Base-by-base conservation (phyloP, 2,329 filamentous ascomycete species). In the Fusarium haematococcum region DNA sequence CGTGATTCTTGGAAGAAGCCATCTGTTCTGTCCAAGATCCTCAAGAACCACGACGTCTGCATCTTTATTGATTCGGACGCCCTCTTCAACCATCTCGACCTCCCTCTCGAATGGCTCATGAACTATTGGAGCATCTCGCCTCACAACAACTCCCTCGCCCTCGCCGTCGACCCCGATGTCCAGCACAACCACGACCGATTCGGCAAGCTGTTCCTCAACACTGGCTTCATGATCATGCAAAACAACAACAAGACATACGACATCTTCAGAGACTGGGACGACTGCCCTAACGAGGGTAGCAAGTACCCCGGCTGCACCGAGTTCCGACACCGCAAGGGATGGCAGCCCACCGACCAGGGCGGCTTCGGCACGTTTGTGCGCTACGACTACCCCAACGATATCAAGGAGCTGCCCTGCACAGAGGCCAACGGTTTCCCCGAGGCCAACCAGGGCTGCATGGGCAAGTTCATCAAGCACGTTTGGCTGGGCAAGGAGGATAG, bases 181-280 rank as follows among this genome's bases (percentile, higher is more conserved):
- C 77, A 83, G 33, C 76, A 77, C 75, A 86, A 86, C 79, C 78
- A 80, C 65, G 85, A 86, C 76, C 78, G 80, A 72, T 82, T 80
- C 23, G 81, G 80, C 68, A 83, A 82, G 65, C 73, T 81, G 72
- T 86, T 84, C 83, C 82, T 85, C 75, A 89, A 89, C 80, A 87
- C 87, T 1, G 87, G 87, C 18, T 88, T 89, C 81, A 88, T 89
- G 78, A 80, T 89, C 45, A 84, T 87, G 5, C 87, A 89, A 79
- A 87, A 88, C 78, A 86, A 86, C 73, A 77, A 82, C 14, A 84
- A 83, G 71, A 87, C 86, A 1, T 84, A 84, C 72, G 81, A 85
- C 30, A 86, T 89, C 43, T 80, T 89, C 43, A 83, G 85, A 65
- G 86, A 85, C 45, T 89, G 87, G 87, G 81, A 82, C 35, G 79